Conservation (phyloP, 2,329 filamentous ascomycete genomes). For the Chlorencoelia australis region DNA sequence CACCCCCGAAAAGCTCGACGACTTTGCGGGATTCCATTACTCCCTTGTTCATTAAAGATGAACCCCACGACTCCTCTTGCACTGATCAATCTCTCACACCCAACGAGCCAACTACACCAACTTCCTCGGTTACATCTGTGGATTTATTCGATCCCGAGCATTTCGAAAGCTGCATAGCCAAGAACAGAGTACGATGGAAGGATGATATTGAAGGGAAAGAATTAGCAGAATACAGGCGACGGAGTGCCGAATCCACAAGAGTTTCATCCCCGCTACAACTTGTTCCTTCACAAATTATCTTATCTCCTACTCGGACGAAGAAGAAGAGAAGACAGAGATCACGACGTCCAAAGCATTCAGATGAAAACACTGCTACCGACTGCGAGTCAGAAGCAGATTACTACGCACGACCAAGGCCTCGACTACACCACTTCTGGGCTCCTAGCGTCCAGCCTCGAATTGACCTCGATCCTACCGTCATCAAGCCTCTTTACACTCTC, state of each 20-base stretch:
- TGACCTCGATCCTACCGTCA: conserved; percentile 8
- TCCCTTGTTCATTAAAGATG: neutral
- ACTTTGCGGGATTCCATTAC: too few relatives aligned
- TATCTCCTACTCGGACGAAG: neutral
- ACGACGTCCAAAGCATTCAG: neutral
- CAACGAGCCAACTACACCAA: conserved; percentile 1
- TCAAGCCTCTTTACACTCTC: conserved; percentile 14
- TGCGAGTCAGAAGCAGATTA: conserved; percentile 28
- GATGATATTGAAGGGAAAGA: conserved; percentile 1
- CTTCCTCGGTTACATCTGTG: neutral
- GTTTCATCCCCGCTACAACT: neutral
- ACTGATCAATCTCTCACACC: neutral
- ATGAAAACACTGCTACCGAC: conserved; percentile 12
- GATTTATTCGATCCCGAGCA: neutral
- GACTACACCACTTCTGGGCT: neutral
- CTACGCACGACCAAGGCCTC: conserved; percentile 1
- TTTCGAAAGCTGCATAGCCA: conserved; percentile 1
- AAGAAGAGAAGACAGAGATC: neutral
- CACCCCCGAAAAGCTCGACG: too few relatives aligned
- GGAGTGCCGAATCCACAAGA: neutral
- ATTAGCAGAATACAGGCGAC: neutral
- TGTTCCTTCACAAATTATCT: neutral
- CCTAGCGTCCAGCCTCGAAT: conserved; percentile 2
- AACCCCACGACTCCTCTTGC: neutral
- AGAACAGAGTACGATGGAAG: conserved; percentile 8